phyloP scores from a whole-genome alignment of 768 basidiomycete genomes.

The Suillus sp. region DNA sequence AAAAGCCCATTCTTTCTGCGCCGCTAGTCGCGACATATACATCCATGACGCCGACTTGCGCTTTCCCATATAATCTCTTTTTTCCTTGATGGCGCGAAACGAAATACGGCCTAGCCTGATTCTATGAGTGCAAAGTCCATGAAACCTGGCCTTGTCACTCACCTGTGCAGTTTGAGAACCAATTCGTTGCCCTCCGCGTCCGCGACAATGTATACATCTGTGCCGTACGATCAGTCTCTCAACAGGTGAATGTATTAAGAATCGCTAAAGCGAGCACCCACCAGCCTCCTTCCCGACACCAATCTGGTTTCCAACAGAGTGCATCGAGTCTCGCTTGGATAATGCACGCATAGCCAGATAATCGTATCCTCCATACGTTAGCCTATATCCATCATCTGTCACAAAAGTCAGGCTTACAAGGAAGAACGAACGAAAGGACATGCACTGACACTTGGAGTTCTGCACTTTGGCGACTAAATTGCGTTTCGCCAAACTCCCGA shows the following conservation, averaged over 20 bases:
- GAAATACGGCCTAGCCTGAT: constrained; percentile 92
- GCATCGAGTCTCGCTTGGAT: constrained; percentile 85
- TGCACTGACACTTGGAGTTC: constrained; percentile 80
- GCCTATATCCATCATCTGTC: constrained; percentile 92
- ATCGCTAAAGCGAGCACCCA: constrained; percentile 32
- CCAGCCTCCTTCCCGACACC: constrained; percentile 99
- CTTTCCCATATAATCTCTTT: constrained; percentile 95
- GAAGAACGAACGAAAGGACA: background rate
- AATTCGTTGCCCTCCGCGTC: constrained; percentile 82
- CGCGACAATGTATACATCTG: constrained; percentile 91
- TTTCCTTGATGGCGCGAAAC: constrained; percentile 94
- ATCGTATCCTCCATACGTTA: constrained; percentile 99
- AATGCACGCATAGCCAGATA: constrained; percentile 92
- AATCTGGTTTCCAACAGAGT: constrained; percentile 95
- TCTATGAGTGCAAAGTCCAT: constrained; percentile 9
- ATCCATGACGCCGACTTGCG: constrained; percentile 98
- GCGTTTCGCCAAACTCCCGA: constrained; percentile 89
- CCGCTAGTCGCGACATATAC: constrained; percentile 97
- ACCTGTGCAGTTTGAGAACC: constrained; percentile 95
- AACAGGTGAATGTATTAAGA: background rate
- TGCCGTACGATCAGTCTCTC: background rate
- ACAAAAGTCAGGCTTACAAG: constrained; percentile 8
- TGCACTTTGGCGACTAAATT: constrained; percentile 88
- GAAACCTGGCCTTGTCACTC: constrained; percentile 8
- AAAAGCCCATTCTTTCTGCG: constrained; percentile 98